Conservation (phyloP, 768 basidiomycete genomes). For the Leccinellum luteum region DNA sequence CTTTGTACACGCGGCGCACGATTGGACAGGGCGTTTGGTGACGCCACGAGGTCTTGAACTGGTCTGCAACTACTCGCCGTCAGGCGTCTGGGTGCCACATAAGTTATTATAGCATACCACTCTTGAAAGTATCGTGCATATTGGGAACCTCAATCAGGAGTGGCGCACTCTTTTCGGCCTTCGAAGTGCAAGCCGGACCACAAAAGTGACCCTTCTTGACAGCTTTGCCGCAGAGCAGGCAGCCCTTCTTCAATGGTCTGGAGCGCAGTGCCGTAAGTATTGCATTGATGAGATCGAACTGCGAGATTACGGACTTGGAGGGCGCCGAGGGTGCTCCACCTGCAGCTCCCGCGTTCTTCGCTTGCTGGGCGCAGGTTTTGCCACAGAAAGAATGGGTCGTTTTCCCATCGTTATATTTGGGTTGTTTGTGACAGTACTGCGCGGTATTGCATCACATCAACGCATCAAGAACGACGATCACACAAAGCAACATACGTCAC, state of each 20-base stretch:
- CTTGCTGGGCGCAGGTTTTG: slow-evolving; percentile 57
- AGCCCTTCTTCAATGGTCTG: slow-evolving; percentile 43
- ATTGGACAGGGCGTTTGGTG: slow-evolving; percentile 56
- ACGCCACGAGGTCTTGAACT: slow-evolving; percentile 70
- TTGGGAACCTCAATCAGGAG: slow-evolving; percentile 57
- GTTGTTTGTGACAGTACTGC: slow-evolving; percentile 58
- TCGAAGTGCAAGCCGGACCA: slow-evolving; percentile 49
- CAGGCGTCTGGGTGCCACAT: background rate
- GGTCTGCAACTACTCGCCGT: slow-evolving; percentile 49
- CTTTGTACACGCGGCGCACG: slow-evolving; percentile 64
- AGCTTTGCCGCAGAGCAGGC: slow-evolving; percentile 58
- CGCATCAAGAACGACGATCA: background rate
- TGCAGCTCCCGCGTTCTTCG: slow-evolving; percentile 29
- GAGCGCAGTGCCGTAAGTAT: slow-evolving; percentile 31
- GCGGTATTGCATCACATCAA: slow-evolving; percentile 6
- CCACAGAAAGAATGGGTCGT: slow-evolving; percentile 61
- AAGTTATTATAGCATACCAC: slow-evolving; percentile 41
- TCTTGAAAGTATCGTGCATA: slow-evolving; percentile 62
- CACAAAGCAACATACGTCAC: slow-evolving; percentile 42
- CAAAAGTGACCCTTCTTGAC: slow-evolving; percentile 68
- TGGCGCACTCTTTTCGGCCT: slow-evolving; percentile 54
- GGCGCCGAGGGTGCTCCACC: slow-evolving; percentile 21
- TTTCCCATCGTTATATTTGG: slow-evolving; percentile 57
- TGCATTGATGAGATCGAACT: slow-evolving; percentile 23
- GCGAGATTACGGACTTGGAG: slow-evolving; percentile 32